Conservation (phyloP, 1,284 basidiomycete species). For the Filobasidium uniguttulatum region DNA sequence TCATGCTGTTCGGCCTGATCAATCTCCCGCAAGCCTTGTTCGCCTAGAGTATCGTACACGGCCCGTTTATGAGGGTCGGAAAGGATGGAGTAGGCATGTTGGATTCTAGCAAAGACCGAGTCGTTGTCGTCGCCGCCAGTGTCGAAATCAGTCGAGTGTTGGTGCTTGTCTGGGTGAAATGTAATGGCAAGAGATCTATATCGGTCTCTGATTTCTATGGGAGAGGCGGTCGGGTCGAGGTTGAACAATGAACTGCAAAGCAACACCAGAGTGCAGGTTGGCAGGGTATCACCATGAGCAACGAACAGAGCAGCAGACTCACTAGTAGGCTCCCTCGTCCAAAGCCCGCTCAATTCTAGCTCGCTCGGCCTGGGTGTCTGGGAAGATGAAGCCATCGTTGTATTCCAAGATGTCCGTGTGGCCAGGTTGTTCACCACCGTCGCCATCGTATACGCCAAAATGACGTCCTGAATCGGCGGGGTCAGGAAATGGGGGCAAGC, state of each 20-base stretch:
- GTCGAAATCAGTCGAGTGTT: not conserved
- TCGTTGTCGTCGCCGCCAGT: conserved; percentile 20
- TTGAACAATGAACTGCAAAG: conserved; percentile 26
- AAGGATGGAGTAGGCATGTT: conserved; percentile 37
- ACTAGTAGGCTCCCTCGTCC: conserved; percentile 12
- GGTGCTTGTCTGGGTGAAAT: conserved; percentile 44
- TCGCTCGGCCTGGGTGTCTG: conserved; percentile 12
- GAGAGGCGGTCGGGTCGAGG: conserved; percentile 24
- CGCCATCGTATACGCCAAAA: conserved; percentile 15
- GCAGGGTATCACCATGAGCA: not conserved
- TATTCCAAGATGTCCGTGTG: not conserved
- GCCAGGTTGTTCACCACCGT: not conserved
- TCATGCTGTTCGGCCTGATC: conserved; percentile 32
- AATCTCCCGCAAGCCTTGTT: conserved; percentile 41
- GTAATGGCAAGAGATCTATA: conserved; percentile 34
- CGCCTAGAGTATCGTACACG: conserved; percentile 44
- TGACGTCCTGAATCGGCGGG: conserved; percentile 19
- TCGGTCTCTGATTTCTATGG: conserved; percentile 27
- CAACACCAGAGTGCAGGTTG: not conserved
- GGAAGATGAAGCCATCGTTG: not conserved
- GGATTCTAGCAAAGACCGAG: conserved; percentile 28
- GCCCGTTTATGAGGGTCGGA: conserved; percentile 38
- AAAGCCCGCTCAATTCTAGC: conserved; percentile 14
- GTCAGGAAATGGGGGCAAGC: conserved; percentile 9
- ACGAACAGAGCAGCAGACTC: not conserved